Percentiles rank a stretch among this genome's conserved stretches.
These are phyloP conservation scores for Pugionium cornutum DNA, from an alignment of 345 rosid species.

Conservation along the genomic window DNA sequence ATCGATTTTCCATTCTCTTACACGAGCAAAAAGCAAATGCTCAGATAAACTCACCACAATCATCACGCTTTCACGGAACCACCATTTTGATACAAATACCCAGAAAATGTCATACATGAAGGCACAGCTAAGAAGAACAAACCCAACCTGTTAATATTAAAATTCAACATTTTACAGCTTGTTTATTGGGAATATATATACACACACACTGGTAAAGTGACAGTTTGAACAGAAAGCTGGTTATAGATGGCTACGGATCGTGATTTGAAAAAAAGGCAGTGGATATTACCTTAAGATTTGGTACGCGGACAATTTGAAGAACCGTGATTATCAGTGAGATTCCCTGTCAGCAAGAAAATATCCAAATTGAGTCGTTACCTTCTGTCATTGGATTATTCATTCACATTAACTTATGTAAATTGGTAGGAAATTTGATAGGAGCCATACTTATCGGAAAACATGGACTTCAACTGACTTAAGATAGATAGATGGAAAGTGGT, in stretches of 20 bases:
- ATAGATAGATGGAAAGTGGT: slow-evolving; percentile 7
- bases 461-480: slow-evolving; percentile 20
- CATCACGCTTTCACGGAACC: slow-evolving; percentile 99
- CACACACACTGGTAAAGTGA: background rate
- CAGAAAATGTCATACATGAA: slow-evolving; percentile 97
- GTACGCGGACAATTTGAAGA: slow-evolving; percentile 90
- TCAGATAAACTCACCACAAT: slow-evolving; percentile 69
- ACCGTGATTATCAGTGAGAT: slow-evolving; percentile 91
- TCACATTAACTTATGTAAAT: background rate
- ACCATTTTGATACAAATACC: slow-evolving; percentile 91
- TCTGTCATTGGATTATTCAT: background rate
- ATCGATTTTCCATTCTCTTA: slow-evolving; percentile 2
- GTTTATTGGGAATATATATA: background rate
- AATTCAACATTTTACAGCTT: slow-evolving; percentile 24
- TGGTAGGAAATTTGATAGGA: slow-evolving; percentile 7
- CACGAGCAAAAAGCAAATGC: background rate
- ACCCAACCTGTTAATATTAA: slow-evolving; percentile 73
- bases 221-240: slow-evolving; percentile 6
- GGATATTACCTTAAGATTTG: slow-evolving; percentile 84
- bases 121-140: slow-evolving; percentile 92
- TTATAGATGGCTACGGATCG: background rate
- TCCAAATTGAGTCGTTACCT: slow-evolving; percentile 11
- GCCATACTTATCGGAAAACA: background rate
- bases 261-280: background rate
- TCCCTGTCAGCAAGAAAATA: slow-evolving; percentile 54